A percentile compares a stretch with the other conserved stretches of the same genome.
These are phyloP conservation scores for Crinitomyces ghanaensis DNA, from an alignment of 805 yeast genomes.

Conservation along the genomic window DNA sequence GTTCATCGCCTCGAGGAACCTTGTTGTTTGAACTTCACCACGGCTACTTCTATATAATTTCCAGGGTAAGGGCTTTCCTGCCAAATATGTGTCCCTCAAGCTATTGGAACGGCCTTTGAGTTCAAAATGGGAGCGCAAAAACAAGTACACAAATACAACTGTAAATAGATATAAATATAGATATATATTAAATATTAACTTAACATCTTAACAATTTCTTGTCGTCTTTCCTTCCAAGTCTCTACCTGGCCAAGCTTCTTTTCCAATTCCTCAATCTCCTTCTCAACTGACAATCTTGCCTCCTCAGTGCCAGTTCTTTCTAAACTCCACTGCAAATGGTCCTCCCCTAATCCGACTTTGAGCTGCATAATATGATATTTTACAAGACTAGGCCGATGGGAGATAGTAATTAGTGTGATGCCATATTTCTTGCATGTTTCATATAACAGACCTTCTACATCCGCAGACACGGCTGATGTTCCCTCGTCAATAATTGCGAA, in stretches of 20 bases:
- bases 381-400: constrained; percentile 73
- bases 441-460: constrained; percentile 78
- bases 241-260: constrained; percentile 48
- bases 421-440: constrained; percentile 58
- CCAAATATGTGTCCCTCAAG: no score
- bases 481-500: constrained; percentile 84
- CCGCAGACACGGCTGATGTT: constrained; percentile 86
- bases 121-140: no score
- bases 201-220: constrained; percentile 39
- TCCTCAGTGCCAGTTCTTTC: constrained; percentile 56
- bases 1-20: no score
- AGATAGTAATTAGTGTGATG: constrained; percentile 69
- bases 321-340: constrained; percentile 39
- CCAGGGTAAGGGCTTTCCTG: no score
- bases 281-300: constrained; percentile 56
- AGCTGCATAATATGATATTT: constrained; percentile 73
- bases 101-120: no score
- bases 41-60: no score
- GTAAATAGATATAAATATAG: no score
- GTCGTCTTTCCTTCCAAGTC: constrained; percentile 47
- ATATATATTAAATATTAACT: no score
- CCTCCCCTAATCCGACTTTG: constrained; percentile 49
- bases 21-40: no score
- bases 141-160: no score
- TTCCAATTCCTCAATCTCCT: constrained; percentile 61